A percentile compares a stretch with the other conserved stretches of the same genome.
phyloP scores from a whole-genome alignment of 495 filamentous ascomycete species.

The Glarea lozoyensis region DNA sequence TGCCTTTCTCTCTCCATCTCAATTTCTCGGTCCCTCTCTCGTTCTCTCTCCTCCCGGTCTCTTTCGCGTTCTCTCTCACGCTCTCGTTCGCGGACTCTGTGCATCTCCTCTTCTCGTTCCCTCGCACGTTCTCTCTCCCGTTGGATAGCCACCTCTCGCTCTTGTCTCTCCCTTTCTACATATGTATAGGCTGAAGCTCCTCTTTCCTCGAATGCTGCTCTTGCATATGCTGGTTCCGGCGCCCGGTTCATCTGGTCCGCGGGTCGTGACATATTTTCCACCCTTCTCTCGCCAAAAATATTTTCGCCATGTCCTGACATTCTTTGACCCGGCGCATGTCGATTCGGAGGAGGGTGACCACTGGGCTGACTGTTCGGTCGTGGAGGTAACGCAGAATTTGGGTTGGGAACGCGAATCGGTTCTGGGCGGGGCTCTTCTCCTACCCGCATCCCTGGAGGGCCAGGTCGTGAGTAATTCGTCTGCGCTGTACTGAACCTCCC shows the following conservation, averaged over 20 bases:
- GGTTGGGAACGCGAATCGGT: constrained; percentile 33
- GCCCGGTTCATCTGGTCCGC: constrained; percentile 14
- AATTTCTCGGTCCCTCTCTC: no score
- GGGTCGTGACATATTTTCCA: constrained; percentile 2
- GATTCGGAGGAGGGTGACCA: constrained; percentile 27
- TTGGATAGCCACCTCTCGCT: constrained; percentile 21
- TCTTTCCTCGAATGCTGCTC: constrained; percentile 18
- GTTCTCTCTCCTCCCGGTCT: no score
- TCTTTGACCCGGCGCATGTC: not conserved
- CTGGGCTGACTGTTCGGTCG: constrained; percentile 43
- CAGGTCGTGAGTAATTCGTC: constrained; percentile 28
- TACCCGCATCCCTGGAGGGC: constrained; percentile 1
- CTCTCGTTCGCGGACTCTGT: no score
- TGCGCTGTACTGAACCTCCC: constrained; percentile 47
- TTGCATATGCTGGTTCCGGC: constrained; percentile 16
- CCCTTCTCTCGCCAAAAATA: constrained; percentile 16
- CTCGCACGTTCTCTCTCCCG: constrained; percentile 14
- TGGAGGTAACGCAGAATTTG: constrained; percentile 27
- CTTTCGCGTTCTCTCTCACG: no score
- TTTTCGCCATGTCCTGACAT: constrained; percentile 10
- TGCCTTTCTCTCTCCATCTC: constrained; percentile 17
- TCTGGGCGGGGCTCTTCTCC: constrained; percentile 25
- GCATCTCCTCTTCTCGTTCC: no score
- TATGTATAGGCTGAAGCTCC: constrained; percentile 13
- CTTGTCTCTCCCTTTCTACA: constrained; percentile 34